A percentile compares a stretch with the other conserved stretches of the same genome.
Conservation (phyloP, 2,329 filamentous ascomycete species). For the Coniosporium tulheliwenetii region DNA sequence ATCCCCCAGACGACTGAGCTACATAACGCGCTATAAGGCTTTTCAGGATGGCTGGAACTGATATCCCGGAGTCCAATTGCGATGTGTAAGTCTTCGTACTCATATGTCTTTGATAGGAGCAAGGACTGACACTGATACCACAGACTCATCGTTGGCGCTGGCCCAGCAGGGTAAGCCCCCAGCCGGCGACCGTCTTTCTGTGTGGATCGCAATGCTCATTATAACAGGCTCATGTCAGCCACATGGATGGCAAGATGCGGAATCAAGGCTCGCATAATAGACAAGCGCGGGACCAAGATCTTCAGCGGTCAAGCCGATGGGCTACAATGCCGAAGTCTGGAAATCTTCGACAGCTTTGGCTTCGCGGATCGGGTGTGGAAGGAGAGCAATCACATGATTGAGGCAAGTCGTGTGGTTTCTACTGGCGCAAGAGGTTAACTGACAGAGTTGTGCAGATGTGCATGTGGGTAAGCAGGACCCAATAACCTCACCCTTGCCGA, state of each 20-base stretch:
- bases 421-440: neutral
- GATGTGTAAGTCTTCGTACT: no score
- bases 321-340: conserved; percentile 24
- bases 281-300: conserved; percentile 25
- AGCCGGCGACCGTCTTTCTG: neutral
- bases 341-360: conserved; percentile 42
- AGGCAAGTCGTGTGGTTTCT: conserved; percentile 35
- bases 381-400: conserved; percentile 48
- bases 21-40: no score
- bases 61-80: no score
- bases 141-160: conserved; percentile 22
- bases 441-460: conserved; percentile 12
- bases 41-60: no score
- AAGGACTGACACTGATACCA: no score
- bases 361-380: conserved; percentile 45
- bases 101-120: no score
- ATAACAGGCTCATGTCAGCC: conserved; percentile 19
- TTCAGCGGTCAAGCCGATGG: conserved; percentile 23
- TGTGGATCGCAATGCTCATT: neutral
- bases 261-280: conserved; percentile 23
- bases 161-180: conserved; percentile 17
- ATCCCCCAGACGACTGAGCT: no score
- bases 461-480: conserved; percentile 17
- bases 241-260: conserved; percentile 24
- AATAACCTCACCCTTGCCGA: conserved; percentile 4